Evolutionary conservation across 2,329 filamentous ascomycete species (phyloP).

Genomic region (Penicillium sp.): DNA sequence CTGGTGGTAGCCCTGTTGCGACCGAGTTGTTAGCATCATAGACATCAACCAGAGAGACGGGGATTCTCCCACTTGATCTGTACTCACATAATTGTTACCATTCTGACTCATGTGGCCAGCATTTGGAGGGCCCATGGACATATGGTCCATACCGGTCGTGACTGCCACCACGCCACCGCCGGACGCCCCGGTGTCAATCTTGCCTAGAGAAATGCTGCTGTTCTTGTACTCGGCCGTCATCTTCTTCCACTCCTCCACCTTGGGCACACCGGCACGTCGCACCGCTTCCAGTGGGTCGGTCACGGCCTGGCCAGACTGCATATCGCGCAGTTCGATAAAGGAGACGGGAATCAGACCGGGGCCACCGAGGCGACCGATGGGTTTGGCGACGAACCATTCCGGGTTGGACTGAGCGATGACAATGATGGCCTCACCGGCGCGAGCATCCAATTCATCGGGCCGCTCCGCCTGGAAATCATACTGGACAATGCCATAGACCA

Average conservation of each 20-base stretch:
- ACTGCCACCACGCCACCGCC: slow-evolving; percentile 47
- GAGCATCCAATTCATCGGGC: slow-evolving; percentile 92
- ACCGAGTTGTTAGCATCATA: background rate
- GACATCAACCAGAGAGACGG: background rate
- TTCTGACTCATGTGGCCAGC: slow-evolving; percentile 48
- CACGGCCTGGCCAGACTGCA: slow-evolving; percentile 78
- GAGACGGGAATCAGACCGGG: slow-evolving; percentile 93
- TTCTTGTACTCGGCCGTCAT: slow-evolving; percentile 99
- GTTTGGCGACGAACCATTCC: slow-evolving; percentile 98
- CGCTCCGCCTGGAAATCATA: slow-evolving; percentile 94
- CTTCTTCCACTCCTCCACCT: slow-evolving; percentile 98
- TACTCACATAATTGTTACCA: slow-evolving; percentile 48
- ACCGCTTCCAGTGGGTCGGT: slow-evolving; percentile 79
- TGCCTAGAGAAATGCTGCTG: slow-evolving; percentile 92
- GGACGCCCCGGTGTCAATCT: slow-evolving; percentile 55
- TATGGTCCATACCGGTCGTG: slow-evolving; percentile 66
- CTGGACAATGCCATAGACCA: slow-evolving; percentile 95
- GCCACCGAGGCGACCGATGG: slow-evolving; percentile 93
- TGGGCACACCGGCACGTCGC: slow-evolving; percentile 78
- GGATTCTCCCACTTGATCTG: background rate
- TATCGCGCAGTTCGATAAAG: slow-evolving; percentile 93
- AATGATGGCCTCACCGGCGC: slow-evolving; percentile 92
- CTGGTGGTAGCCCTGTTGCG: slow-evolving; percentile 33
- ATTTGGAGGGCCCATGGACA: slow-evolving; percentile 63
- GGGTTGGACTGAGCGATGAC: slow-evolving; percentile 98